Base-by-base conservation (phyloP, 2,329 filamentous ascomycete species). In the Fusarium caatingaense region DNA sequence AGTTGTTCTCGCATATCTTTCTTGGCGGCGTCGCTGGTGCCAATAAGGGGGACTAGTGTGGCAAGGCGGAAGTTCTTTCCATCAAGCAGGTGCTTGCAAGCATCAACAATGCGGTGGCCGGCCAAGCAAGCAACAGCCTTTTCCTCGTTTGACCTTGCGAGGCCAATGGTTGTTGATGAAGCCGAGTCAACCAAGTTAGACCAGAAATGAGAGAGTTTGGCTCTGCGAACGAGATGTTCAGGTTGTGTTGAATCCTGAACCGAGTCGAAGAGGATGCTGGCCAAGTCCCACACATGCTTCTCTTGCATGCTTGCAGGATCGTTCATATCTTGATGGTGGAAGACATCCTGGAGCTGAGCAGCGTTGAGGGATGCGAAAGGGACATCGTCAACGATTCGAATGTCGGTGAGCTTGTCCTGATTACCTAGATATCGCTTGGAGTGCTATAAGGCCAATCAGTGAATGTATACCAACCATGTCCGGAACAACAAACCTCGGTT, bases 201-300 rank as follows among this genome's bases (percentile, higher is more conserved):
- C 85, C 92, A 89, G 58, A 91, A 90, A 25, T 85, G 82, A 1
- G 89, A 89, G n/a, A 98, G 83, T 57, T 85, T 88, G 60, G 90
- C 88, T 71, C 92, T 86, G 37, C 88, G 86, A 21, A 82, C 47
- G 44, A 78, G 76, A 37, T 83, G 78, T 8, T 78, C 74, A 1
- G 79, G 75, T 13, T 82, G 73, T 2, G 85, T 82, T 4, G 86
- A 76, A 18, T 82, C 50, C 4, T 66, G 82, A 13, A 89, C 67
- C n/a, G 89, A 84, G 70, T 97, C 94, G 76, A 97, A 99, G 6
- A 99, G 86, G 40, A 98, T 90, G 60, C 92, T 92, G 2, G 93
- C 91, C 37, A 99, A 84, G 65, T 93, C 88, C 96, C 97, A 99
- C 2, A 96, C 89, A 16, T 89, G 84, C 74, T 89, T 88, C 79